A percentile compares a stretch with the other conserved stretches of the same genome.
Evolutionary conservation across 164 flowering plant species (phyloP).

Genomic region (Tetracentron sinense): DNA sequence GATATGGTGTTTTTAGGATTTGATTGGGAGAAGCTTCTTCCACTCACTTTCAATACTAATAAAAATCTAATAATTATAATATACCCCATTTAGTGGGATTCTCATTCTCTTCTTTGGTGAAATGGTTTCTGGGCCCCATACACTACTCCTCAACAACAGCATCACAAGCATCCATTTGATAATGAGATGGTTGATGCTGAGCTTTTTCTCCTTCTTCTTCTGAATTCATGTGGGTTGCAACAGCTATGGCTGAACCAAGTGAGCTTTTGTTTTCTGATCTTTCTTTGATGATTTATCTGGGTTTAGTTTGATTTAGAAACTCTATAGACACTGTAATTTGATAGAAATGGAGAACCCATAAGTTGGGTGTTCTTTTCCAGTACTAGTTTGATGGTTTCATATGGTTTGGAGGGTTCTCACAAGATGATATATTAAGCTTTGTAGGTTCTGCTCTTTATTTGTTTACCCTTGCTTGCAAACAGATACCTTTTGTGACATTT

Average conservation of each 20-base stretch:
- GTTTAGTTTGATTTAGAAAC: too few relatives aligned
- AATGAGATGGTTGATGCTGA: neutral
- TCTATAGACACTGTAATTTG: neutral
- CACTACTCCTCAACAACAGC: constrained; percentile 11
- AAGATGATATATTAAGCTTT: too few relatives aligned
- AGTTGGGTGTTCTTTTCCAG: neutral
- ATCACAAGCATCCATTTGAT: neutral
- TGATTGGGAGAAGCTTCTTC: too few relatives aligned
- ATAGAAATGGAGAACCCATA: neutral
- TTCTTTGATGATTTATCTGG: neutral
- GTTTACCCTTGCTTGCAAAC: too few relatives aligned
- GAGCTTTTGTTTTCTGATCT: neutral
- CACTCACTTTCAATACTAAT: too few relatives aligned
- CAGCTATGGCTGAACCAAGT: constrained; percentile 15
- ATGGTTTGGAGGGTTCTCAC: too few relatives aligned
- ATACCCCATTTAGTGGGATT: constrained; percentile 40
- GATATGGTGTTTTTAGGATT: too few relatives aligned
- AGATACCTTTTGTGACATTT: too few relatives aligned
- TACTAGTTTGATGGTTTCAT: neutral
- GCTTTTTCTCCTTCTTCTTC: constrained; percentile 13
- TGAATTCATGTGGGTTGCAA: constrained; percentile 11
- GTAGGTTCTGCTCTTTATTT: too few relatives aligned
- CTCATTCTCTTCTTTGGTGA: constrained; percentile 6
- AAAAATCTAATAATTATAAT: too few relatives aligned
- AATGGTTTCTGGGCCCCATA: constrained; percentile 32